Conservation (phyloP, 192 early-diverging fungal genomes). For the Funneliformis geosporum region DNA sequence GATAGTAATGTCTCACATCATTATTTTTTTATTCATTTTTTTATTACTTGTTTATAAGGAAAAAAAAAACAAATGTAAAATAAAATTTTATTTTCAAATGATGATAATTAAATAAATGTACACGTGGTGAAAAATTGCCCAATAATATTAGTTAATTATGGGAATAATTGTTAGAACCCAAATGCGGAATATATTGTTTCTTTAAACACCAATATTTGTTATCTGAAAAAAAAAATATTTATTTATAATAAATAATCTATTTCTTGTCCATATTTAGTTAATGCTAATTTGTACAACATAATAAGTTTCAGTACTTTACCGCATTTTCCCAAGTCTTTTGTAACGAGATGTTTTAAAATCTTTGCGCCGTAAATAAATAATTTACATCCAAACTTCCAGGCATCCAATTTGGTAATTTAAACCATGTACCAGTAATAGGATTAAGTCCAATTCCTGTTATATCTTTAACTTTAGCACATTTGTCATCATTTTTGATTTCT, state of each 20-base stretch:
- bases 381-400: slow-evolving; percentile 10
- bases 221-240: neutral
- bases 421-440: slow-evolving; percentile 17
- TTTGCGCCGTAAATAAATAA: slow-evolving; percentile 16
- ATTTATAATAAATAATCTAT: neutral
- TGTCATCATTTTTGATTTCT: slow-evolving; percentile 48
- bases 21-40: too few relatives aligned
- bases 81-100: too few relatives aligned
- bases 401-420: neutral
- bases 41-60: too few relatives aligned
- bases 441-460: slow-evolving; percentile 14
- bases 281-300: neutral
- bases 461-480: neutral
- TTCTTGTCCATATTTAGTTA: neutral
- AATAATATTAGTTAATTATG: neutral
- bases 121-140: neutral
- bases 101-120: neutral
- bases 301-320: neutral
- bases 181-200: neutral
- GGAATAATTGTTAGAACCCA: neutral
- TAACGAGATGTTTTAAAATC: neutral
- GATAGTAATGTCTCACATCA: too few relatives aligned
- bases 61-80: too few relatives aligned
- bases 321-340: neutral
- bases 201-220: neutral